Evolutionary conservation across 345 rosid species (phyloP).

Genomic region (Acer campestre): DNA sequence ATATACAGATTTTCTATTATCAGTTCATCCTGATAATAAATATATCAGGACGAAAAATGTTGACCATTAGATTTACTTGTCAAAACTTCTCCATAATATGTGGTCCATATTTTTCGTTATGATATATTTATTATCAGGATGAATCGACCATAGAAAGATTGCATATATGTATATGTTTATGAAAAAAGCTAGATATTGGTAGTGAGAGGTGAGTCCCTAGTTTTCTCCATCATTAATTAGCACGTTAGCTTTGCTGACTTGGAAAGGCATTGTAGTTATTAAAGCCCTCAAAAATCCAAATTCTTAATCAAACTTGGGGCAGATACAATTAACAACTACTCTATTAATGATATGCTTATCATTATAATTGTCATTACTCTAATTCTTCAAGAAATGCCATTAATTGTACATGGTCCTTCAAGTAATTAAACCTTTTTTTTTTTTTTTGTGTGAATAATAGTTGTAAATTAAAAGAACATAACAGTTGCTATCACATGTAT

Average conservation of each 20-base stretch:
- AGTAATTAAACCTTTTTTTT: neutral
- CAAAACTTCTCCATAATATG: too few relatives aligned
- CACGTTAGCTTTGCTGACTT: constrained; percentile 56
- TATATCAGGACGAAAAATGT: too few relatives aligned
- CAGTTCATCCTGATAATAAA: too few relatives aligned
- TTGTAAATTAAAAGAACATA: neutral
- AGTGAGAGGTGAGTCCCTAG: constrained; percentile 20
- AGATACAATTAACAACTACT: neutral
- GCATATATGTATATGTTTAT: neutral
- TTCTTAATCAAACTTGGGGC: neutral
- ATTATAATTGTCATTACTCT: neutral
- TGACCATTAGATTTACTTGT: too few relatives aligned
- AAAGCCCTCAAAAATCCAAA: constrained; percentile 14
- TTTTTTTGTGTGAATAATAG: too few relatives aligned
- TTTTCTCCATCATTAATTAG: constrained; percentile 38
- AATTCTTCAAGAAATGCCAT: neutral
- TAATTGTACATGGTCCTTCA: neutral
- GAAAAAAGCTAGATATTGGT: constrained; percentile 17
- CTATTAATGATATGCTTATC: constrained; percentile 10
- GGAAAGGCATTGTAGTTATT: constrained; percentile 34
- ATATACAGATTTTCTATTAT: too few relatives aligned
- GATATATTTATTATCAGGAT: too few relatives aligned
- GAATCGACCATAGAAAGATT: too few relatives aligned
- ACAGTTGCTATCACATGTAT: neutral
- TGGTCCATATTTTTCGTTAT: too few relatives aligned